phyloP scores from a whole-genome alignment of 331 rosid species.

The Quercus lobata region DNA sequence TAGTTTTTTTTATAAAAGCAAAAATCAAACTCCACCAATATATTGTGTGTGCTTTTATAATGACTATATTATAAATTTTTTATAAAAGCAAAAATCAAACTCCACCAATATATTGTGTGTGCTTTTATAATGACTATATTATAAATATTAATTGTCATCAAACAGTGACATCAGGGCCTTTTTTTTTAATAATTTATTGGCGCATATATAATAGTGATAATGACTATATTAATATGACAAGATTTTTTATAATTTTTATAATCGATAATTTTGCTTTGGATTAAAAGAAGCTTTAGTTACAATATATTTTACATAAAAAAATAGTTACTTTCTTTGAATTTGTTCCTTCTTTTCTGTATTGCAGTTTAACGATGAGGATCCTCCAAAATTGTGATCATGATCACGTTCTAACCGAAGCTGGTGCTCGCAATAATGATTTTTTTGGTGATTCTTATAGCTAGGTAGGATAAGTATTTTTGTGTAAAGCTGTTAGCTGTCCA shows the following conservation, averaged over 20 bases:
- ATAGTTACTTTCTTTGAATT: background rate
- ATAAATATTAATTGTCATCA: too few species aligned
- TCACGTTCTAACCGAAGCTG: background rate
- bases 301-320: background rate
- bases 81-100: too few species aligned
- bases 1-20: rapidly evolving
- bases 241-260: too few species aligned
- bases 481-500: background rate
- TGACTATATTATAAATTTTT: too few species aligned
- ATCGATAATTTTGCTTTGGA: background rate
- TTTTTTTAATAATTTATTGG: too few species aligned
- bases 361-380: background rate
- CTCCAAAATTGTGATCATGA: background rate
- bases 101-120: too few species aligned
- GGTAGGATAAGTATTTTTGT: background rate
- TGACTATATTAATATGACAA: too few species aligned
- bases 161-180: too few species aligned
- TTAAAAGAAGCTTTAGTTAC: background rate
- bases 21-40: too few species aligned
- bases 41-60: too few species aligned
- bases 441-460: background rate
- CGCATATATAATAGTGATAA: too few species aligned
- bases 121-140: too few species aligned
- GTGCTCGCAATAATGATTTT: background rate
- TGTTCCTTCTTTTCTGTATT: background rate